Evolutionary conservation across 768 basidiomycete genomes (phyloP), one percentile per base, ranked within the genome.

Genomic region (Kockovaella imperatae): DNA sequence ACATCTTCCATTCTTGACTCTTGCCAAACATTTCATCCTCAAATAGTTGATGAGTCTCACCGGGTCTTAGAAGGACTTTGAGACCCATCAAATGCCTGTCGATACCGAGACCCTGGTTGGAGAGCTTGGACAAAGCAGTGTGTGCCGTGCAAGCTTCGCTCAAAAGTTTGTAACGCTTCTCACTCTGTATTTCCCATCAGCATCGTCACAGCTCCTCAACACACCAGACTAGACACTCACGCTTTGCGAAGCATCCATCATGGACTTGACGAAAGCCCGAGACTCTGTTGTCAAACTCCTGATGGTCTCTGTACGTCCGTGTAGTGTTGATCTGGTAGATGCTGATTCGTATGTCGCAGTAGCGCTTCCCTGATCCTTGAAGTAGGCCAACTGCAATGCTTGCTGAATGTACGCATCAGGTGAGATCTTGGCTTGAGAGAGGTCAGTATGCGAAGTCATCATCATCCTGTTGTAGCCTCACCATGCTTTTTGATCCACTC

Each of bases 261-360:
- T 87, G 3, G 79, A 77, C 17, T 84, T 77, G 4, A 89, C 85
- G 75, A 84, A 91, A 6, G 75, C 75, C 26, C 85, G 77, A 50
- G 83, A 84, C 53, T 89, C 85, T 17, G 72, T 73, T 42, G 81
- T 84, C 35, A 85, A 75, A 0, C 82, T 78, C 21, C 90, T 80
- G 44, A 96, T 81, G 0, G 87, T 89, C 65, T 96, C 91, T 1
- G 90, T 95, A 15, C 91, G 79, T 14, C 88, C 91, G 53, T 83
- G 80, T 51, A 83, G 75, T 74, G 91, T 91, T 69, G 85, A 77
- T 21, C 88, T 79, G 1, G 91, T 93, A 26, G 91, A 77, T 0
- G 83, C 86, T 0, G 90, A 95, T 72, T 96, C 91, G 67, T 96
- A 95, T 5, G 86, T 88, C 1, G 91, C 87, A 3, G 87, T 86